These are phyloP conservation scores for rapeseed (Brassica napus) DNA, from an alignment of 345 rosid genomes.

Conservation along the genomic window Da-Ae NC_063442.1:31451001-31451500, in stretches of 20 bases:
- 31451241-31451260: constrained; percentile 23
- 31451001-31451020: no score
- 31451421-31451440: constrained; percentile 14
- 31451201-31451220: constrained; percentile 10
- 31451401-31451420: not conserved
- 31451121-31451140: no score
- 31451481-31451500: not conserved
- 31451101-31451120: no score
- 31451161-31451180: not conserved
- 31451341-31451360: constrained; percentile 18
- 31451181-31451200: constrained; percentile 5
- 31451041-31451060: no score
- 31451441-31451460: constrained; percentile 11
- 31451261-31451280: constrained; percentile 25
- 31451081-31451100: no score
- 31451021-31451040: no score
- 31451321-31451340: constrained; percentile 25
- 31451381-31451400: not conserved
- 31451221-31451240: not conserved
- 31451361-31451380: constrained; percentile 6
- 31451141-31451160: not conserved
- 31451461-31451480: constrained; percentile 8
- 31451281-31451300: constrained; percentile 26
- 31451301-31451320: constrained; percentile 14
- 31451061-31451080: no score